phyloP scores from a whole-genome alignment of 257 asterid genomes.

The Salvia splendens region DNA sequence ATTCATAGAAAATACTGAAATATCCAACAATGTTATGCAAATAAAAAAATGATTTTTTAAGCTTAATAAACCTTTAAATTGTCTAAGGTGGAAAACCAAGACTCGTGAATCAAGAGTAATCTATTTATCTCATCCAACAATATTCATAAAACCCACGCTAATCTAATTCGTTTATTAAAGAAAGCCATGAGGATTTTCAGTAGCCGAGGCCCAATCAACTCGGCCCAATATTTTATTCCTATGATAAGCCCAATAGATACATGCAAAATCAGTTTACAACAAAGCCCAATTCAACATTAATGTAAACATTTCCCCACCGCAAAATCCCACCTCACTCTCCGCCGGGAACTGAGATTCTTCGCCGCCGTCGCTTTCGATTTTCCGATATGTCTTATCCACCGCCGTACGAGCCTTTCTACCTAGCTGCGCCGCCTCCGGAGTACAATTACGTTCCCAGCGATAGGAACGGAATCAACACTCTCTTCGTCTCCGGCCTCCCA shows the following conservation, averaged over 20 bases:
- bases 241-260: neutral
- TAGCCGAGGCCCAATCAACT: neutral
- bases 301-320: constrained; percentile 7
- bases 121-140: too few species aligned
- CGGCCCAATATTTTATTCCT: neutral
- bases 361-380: constrained; percentile 26
- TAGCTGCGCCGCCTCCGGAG: constrained; percentile 50
- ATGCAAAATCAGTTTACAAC: neutral
- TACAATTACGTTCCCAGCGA: constrained; percentile 45
- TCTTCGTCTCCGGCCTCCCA: constrained; percentile 92
- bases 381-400: constrained; percentile 65
- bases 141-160: too few species aligned
- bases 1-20: too few species aligned
- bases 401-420: constrained; percentile 70
- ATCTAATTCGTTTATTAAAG: too few species aligned
- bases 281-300: constrained; percentile 22
- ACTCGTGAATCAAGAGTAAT: too few species aligned
- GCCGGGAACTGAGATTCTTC: constrained; percentile 28
- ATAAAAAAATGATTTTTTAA: too few species aligned
- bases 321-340: constrained; percentile 14
- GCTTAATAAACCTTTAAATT: too few species aligned
- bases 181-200: too few species aligned
- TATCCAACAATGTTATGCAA: too few species aligned
- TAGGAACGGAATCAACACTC: constrained; percentile 65
- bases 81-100: too few species aligned